Evolutionary conservation across 1,284 basidiomycete species (phyloP).

Genomic region (Pseudozyma tsukubaensis): DNA sequence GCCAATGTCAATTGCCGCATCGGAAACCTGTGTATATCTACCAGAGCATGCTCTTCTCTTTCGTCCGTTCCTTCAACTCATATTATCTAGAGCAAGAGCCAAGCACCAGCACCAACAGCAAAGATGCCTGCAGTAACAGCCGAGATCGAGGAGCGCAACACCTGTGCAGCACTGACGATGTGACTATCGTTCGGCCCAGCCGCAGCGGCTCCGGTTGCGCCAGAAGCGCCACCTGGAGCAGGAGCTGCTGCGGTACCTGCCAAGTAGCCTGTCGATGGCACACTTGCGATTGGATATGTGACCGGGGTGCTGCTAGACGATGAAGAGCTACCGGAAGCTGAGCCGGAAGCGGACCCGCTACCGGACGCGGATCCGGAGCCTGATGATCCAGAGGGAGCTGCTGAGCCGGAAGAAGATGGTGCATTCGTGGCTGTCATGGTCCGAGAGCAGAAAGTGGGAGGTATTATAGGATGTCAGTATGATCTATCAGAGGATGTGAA

Average conservation of each 20-base stretch:
- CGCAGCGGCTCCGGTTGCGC: conserved; percentile 23
- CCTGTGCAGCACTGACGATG: conserved; percentile 31
- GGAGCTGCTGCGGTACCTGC: conserved; percentile 46
- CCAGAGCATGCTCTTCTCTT: too few species aligned
- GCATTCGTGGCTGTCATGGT: conserved; percentile 14
- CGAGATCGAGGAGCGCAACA: conserved; percentile 19
- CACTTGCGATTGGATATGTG: conserved; percentile 46
- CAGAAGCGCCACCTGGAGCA: conserved; percentile 26
- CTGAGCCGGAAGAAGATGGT: conserved; percentile 24
- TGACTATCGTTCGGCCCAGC: conserved; percentile 40
- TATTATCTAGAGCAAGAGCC: conserved; percentile 33
- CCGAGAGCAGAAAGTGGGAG: not conserved
- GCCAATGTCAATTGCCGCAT: too few species aligned
- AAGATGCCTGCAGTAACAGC: conserved; percentile 23
- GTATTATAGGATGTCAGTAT: conserved; percentile 1
- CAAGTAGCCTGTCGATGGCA: conserved; percentile 36
- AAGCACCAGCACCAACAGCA: conserved; percentile 31
- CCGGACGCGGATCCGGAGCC: conserved; percentile 14
- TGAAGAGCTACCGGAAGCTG: conserved; percentile 16
- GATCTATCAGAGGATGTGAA: too few species aligned
- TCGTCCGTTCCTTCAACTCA: too few species aligned
- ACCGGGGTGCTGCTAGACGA: conserved; percentile 41
- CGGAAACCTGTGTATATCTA: too few species aligned
- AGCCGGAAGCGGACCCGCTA: conserved; percentile 13
- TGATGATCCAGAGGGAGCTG: conserved; percentile 12